Base-by-base conservation (phyloP, 768 basidiomycete species). In the Suillus spraguei region DNA sequence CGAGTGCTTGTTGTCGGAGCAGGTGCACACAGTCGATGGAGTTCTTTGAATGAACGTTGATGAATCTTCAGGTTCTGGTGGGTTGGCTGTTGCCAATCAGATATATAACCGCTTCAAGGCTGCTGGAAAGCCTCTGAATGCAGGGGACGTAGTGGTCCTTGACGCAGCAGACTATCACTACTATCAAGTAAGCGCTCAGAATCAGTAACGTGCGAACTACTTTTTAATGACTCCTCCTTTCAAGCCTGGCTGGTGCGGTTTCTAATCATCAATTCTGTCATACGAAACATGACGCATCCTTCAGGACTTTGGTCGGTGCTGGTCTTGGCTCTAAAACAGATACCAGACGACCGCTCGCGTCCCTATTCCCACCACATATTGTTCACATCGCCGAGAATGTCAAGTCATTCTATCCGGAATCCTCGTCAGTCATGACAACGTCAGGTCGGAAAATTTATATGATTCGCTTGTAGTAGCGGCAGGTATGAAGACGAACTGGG, bases 251-350 rank as follows among this genome's bases (percentile, higher is more conserved):
- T 98, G 96, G 93, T 93, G 75, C 80, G 68, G 17, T 50, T 64
- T 6, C n/a, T 20, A 49, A 36, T 17, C n/a, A 16, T 32, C n/a
- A 56, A 5, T 14, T 35, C 42, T 28, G 41, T 49, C 53, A 58
- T 39, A 28, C 17, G 56, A 58, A 28, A 20, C 41, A 9, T 58
- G 28, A 36, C 33, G 35, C 24, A 59, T 52, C 13, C 42, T 56
- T 7, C 63, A 94, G 93, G 95, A 97, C 95, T 1, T 85, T 97
- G 47, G 95, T 95, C 44, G 96, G 94, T 16, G 81, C 94, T n/a
- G 97, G 96, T 35, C 82, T 99, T 60, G 81, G 83, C 59, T 70
- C 82, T 47, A 96, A 97, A 76, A 75, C 81, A 17, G 83, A 86
- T 5, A 90, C 90, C 69, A 84, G 87, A 60, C 83, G 85, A 44